Percentiles rank a stretch among this genome's conserved stretches.
phyloP scores from a whole-genome alignment of 1,139 yeast genomes.

The Kurtzmaniella natalensis region DNA sequence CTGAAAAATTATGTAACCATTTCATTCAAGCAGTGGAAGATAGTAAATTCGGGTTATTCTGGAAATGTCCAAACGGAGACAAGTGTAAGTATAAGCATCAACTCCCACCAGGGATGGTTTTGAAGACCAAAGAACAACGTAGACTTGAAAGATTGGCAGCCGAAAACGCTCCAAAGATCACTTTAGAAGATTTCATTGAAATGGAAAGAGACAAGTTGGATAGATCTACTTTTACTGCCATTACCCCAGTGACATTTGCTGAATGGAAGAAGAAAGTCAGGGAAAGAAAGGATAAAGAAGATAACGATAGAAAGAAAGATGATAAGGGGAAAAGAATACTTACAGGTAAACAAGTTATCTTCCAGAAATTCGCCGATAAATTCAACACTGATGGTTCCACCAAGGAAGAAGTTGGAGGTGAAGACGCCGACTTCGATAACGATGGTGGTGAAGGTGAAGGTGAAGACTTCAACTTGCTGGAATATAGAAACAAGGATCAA shows the following conservation, averaged over 20 bases:
- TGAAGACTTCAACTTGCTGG: constrained; percentile 69
- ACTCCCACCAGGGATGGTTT: constrained; percentile 94
- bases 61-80: constrained; percentile 94
- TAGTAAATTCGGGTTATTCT: constrained; percentile 98
- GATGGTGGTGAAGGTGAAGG: constrained; percentile 42
- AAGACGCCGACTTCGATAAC: constrained; percentile 39
- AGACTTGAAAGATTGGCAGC: constrained; percentile 82
- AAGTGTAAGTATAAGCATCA: constrained; percentile 94
- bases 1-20: constrained; percentile 90
- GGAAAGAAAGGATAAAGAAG: constrained; percentile 53
- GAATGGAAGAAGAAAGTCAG: constrained; percentile 77
- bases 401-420: constrained; percentile 44
- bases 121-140: constrained; percentile 95
- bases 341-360: constrained; percentile 80
- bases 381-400: constrained; percentile 46
- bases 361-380: constrained; percentile 69
- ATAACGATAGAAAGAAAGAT: constrained; percentile 43
- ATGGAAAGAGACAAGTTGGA: constrained; percentile 88
- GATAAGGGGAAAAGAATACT: constrained; percentile 43
- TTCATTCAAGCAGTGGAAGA: constrained; percentile 97
- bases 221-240: constrained; percentile 75
- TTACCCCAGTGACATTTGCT: constrained; percentile 76
- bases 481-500: constrained; percentile 49
- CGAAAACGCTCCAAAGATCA: constrained; percentile 83
- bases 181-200: constrained; percentile 93